Conservation (phyloP, 805 yeast genomes). For the Wickerhamomyces bovis region DNA sequence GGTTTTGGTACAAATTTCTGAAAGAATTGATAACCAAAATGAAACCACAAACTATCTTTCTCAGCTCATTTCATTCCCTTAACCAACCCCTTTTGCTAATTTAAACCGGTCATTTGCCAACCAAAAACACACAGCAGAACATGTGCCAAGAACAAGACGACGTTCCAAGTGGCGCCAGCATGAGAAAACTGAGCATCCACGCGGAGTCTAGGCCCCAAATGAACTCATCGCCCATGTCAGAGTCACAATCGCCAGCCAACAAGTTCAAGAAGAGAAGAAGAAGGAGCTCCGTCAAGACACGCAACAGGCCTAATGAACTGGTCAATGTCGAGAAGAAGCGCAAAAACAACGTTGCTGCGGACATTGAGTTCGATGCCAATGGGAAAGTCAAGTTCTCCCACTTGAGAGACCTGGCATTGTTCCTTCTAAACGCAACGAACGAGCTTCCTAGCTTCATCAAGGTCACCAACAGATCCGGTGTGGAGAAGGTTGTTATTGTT, state of each 20-base stretch:
- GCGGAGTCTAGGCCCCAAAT: neutral
- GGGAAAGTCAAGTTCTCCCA: constrained; percentile 12
- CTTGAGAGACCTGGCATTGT: constrained; percentile 25
- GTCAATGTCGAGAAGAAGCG: constrained; percentile 26
- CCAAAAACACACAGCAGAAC: neutral
- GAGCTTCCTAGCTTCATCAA: constrained; percentile 41
- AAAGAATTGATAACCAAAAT: too few species aligned
- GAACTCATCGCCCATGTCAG: neutral
- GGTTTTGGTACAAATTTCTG: neutral
- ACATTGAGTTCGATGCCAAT: constrained; percentile 29
- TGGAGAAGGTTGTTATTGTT: constrained; percentile 52
- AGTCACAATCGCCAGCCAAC: neutral
- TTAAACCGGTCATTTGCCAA: too few species aligned
- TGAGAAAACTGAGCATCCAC: neutral
- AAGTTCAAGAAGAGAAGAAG: constrained; percentile 20
- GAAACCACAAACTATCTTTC: too few species aligned
- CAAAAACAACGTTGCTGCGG: constrained; percentile 22
- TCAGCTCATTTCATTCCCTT: too few species aligned
- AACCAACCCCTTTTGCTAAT: neutral
- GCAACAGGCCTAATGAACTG: constrained; percentile 3
- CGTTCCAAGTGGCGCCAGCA: neutral
- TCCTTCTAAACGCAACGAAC: constrained; percentile 23
- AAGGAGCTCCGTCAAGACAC: constrained; percentile 16
- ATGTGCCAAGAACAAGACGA: neutral
- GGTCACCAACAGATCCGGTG: constrained; percentile 38